Evolutionary conservation across 2,329 filamentous ascomycete genomes (phyloP).

Genomic region (Verticillium zaregamsianum): DNA sequence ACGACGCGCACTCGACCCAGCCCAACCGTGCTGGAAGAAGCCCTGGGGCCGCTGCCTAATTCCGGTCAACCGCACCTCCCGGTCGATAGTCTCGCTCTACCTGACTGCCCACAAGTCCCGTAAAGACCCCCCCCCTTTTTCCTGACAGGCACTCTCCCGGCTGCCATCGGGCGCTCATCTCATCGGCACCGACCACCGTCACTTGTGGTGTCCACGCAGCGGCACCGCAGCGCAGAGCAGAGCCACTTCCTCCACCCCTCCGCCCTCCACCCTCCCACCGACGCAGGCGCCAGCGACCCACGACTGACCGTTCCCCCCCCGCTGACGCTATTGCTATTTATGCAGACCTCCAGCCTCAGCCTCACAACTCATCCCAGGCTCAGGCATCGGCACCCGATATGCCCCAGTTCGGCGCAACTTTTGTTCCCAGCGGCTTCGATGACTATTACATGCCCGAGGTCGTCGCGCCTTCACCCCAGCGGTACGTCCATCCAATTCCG

Average conservation of each 20-base stretch:
- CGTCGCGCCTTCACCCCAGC: constrained; percentile 52
- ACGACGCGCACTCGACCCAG: not conserved
- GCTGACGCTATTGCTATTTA: constrained; percentile 1
- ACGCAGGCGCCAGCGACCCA: not conserved
- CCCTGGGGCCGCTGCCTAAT: not conserved
- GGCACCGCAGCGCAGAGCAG: not conserved
- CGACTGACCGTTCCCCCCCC: not conserved
- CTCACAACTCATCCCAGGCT: not conserved
- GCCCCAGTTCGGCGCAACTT: constrained; percentile 50
- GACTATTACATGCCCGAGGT: constrained; percentile 61
- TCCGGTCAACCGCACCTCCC: not conserved
- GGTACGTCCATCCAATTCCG: constrained; percentile 30
- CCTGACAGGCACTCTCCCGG: not conserved
- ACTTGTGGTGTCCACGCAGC: not conserved
- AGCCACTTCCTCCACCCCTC: not conserved
- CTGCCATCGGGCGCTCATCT: not conserved
- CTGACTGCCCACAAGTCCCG: not conserved
- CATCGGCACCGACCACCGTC: not conserved
- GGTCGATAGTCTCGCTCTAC: not conserved
- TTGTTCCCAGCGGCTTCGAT: constrained; percentile 54
- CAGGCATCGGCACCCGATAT: constrained; percentile 25
- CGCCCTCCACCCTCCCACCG: not conserved
- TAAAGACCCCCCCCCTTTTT: not conserved
- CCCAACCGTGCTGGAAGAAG: not conserved
- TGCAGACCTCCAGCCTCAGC: constrained; percentile 2